Base-by-base conservation (phyloP, 2,329 filamentous ascomycete genomes). In the Fusarium coicis region DNA sequence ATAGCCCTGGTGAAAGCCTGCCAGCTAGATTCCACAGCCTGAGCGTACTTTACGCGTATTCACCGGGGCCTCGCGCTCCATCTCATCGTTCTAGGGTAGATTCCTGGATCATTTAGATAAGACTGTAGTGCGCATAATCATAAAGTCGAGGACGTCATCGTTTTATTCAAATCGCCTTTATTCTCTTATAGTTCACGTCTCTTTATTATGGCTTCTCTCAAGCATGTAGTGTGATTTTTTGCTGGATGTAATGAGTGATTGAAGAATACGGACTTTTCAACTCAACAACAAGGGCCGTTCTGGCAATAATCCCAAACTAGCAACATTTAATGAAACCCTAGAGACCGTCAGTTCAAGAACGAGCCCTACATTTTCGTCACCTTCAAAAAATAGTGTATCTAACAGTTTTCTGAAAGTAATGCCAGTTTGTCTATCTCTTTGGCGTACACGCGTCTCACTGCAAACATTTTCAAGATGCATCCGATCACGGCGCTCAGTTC, bases 131-230 rank as follows among this genome's bases (percentile, higher is more conserved):
- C 4, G 5, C 21, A 10, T 28, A 10, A 16, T 5, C 5, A 4
- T 5, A 16, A n/a, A 12, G 19, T 28, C 7, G 9, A 14, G 39
- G 11, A 36, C 0, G 2, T 15, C 19, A 9, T 9, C 5, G 4
- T 26, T 9, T 10, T 19, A 5, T 23, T 10, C 5, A 15, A 12
- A 1, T 10, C 4, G 16, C 3, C 8, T 34, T 1, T 5, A 10
- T 19, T 34, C 23, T 1, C 11, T 19, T 3, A 7, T 5, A 5
- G 9, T 15, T 15, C 11, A 34, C 1, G 11, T 34, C 16, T 11
- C 4, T 15, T 9, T 5, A 1, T 4, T 23, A 3, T 19, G 23
- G 1, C 5, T 15, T 19, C 5, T 7, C 1, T 10, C 2, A 7
- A 34, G 11, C 34, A 36, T 36, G 34, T 1, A 36, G 34, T 16